A percentile compares a stretch with the other conserved stretches of the same genome.
Evolutionary conservation across 345 rosid species (phyloP).

Genomic region (Erysimum cheiranthoides): DNA sequence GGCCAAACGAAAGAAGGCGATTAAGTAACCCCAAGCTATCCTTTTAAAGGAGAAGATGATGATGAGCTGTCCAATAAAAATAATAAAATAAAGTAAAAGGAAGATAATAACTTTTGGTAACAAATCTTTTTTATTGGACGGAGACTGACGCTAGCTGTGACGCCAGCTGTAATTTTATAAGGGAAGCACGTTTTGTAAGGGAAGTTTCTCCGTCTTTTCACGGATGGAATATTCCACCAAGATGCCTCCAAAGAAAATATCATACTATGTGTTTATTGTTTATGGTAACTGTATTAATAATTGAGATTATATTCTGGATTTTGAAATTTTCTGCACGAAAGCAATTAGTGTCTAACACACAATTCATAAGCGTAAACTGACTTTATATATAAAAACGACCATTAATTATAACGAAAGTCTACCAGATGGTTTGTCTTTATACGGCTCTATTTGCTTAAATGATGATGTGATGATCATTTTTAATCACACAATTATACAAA

Average conservation of each 20-base stretch:
- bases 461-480: conserved; percentile 16
- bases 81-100: not conserved
- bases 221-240: conserved; percentile 37
- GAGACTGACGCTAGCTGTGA: conserved; percentile 27
- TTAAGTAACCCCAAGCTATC: not conserved
- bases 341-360: conserved; percentile 32
- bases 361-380: not conserved
- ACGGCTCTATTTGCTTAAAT: conserved; percentile 2
- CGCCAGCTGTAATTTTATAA: conserved; percentile 33
- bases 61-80: conserved; percentile 35
- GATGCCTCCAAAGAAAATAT: conserved; percentile 25
- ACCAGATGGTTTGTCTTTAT: not conserved
- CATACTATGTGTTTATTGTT: conserved; percentile 4
- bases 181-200: conserved; percentile 31
- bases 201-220: conserved; percentile 30
- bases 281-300: not conserved
- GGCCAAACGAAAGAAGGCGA: conserved; percentile 47
- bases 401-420: conserved; percentile 19
- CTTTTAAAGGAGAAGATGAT: conserved; percentile 37
- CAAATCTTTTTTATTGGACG: not conserved
- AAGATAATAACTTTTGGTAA: conserved; percentile 26
- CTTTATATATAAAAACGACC: not conserved
- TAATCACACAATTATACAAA: not conserved
- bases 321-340: conserved; percentile 16
- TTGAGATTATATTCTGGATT: not conserved